Percentiles rank a stretch among this genome's conserved stretches.
These are phyloP conservation scores for Meripilus lineatus DNA, from an alignment of 1,284 basidiomycete species.

Conservation along the genomic window DNA sequence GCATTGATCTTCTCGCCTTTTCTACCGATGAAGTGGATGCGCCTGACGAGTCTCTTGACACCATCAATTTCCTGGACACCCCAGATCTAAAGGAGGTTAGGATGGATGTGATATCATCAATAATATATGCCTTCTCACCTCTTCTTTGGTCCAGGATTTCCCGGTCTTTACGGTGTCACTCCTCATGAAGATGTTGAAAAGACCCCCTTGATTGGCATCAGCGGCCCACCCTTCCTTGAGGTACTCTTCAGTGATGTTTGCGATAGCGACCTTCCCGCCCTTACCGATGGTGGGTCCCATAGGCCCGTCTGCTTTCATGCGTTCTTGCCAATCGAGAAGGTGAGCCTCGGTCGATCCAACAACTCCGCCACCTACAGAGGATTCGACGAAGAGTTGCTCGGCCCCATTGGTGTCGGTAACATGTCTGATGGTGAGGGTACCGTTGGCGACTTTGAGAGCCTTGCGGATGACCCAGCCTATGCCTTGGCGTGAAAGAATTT, in stretches of 20 bases:
- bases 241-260: slow-evolving; percentile 30
- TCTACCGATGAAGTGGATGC: slow-evolving; percentile 60
- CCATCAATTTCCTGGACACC: slow-evolving; percentile 60
- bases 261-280: slow-evolving; percentile 31
- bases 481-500: slow-evolving; percentile 56
- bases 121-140: too few relatives aligned
- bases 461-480: slow-evolving; percentile 60
- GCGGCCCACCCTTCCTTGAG: slow-evolving; percentile 33
- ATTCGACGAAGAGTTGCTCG: slow-evolving; percentile 59
- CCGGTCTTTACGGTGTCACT: slow-evolving; percentile 36
- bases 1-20: slow-evolving; percentile 51
- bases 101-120: too few relatives aligned
- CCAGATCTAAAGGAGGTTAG: slow-evolving; percentile 68
- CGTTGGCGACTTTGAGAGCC: slow-evolving; percentile 44
- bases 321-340: slow-evolving; percentile 46
- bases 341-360: slow-evolving; percentile 50
- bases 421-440: slow-evolving; percentile 55
- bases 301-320: slow-evolving; percentile 43
- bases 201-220: slow-evolving; percentile 27
- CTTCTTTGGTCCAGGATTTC: slow-evolving; percentile 31
- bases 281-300: slow-evolving; percentile 55
- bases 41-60: slow-evolving; percentile 57
- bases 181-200: slow-evolving; percentile 28
- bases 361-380: slow-evolving; percentile 56
- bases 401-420: slow-evolving; percentile 48